phyloP scores from a whole-genome alignment of 1,139 yeast species.

The Saccharomycopsis hybrid region DNA sequence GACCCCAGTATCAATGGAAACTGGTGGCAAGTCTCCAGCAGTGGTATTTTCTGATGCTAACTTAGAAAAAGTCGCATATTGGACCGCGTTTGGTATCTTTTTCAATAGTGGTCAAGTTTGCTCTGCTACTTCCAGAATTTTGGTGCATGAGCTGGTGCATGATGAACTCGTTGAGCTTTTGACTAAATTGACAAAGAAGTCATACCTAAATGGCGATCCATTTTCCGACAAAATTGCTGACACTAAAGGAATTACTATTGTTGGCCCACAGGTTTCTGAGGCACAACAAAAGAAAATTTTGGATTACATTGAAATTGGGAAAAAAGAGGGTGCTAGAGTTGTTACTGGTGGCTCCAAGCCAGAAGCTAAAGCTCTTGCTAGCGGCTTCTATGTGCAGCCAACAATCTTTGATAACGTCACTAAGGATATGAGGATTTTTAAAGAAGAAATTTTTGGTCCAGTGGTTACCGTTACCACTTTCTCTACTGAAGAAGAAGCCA shows the following conservation, averaged over 20 bases:
- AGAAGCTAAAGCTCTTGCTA: conserved; percentile 33
- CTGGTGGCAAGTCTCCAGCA: conserved; percentile 87
- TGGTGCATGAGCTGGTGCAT: conserved; percentile 63
- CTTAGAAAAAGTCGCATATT: conserved; percentile 71
- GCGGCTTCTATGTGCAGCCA: conserved; percentile 63
- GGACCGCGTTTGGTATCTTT: conserved; percentile 82
- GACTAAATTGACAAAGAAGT: conserved; percentile 33
- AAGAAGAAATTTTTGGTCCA: conserved; percentile 89
- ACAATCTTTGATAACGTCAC: conserved; percentile 60
- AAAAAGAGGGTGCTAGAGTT: conserved; percentile 63
- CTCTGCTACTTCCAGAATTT: conserved; percentile 81
- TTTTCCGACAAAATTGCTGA: conserved; percentile 26
- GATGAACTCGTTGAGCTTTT: conserved; percentile 53
- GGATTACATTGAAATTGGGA: conserved; percentile 60
- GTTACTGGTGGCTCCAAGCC: conserved; percentile 49
- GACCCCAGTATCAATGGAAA: conserved; percentile 80
- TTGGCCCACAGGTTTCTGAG: conserved; percentile 78
- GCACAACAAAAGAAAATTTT: conserved; percentile 63
- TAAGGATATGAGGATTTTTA: conserved; percentile 51
- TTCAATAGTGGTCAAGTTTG: conserved; percentile 87
- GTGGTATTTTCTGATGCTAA: conserved; percentile 70
- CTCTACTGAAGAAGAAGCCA: conserved; percentile 63
- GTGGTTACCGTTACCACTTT: conserved; percentile 74
- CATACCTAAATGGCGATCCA: conserved; percentile 53
- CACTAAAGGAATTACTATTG: conserved; percentile 43